These are phyloP conservation scores for Rosa hybrid DNA, from an alignment of 331 rosid genomes.

Conservation along the genomic window DNA sequence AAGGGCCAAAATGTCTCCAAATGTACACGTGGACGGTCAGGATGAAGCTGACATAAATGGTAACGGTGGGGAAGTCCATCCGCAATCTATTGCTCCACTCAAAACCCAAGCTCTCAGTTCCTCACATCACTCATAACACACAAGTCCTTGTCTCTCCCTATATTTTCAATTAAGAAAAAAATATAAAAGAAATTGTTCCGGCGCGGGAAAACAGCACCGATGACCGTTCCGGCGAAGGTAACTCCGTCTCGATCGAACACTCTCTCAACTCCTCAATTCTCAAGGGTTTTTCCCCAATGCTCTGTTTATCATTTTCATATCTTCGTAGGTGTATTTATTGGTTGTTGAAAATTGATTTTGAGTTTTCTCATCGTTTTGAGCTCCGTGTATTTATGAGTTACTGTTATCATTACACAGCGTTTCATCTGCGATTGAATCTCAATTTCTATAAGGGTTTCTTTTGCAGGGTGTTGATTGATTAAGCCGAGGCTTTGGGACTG, in stretches of 20 bases:
- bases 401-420: slow-evolving; percentile 10
- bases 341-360: slow-evolving; percentile 8
- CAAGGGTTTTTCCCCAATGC: slow-evolving; percentile 18
- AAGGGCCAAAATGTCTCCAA: too few species aligned
- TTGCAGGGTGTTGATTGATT: slow-evolving; percentile 26
- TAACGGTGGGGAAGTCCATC: slow-evolving; percentile 2
- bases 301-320: background rate
- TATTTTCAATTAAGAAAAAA: background rate
- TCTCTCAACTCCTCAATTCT: slow-evolving; percentile 19
- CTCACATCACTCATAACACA: background rate
- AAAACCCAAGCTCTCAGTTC: slow-evolving; percentile 34
- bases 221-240: slow-evolving; percentile 37
- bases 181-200: slow-evolving; percentile 9
- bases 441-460: slow-evolving; percentile 21
- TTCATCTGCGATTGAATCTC: slow-evolving; percentile 16
- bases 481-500: slow-evolving; percentile 22
- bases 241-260: background rate
- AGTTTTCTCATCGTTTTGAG: slow-evolving; percentile 19
- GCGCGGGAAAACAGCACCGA: slow-evolving; percentile 35
- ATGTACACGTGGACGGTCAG: slow-evolving; percentile 13
- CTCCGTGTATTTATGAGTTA: background rate
- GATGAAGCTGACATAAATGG: background rate
- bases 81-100: slow-evolving; percentile 14
- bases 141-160: slow-evolving; percentile 26
- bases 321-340: slow-evolving; percentile 2